These are phyloP conservation scores for Colletotrichum cordylinicola DNA, from an alignment of 2,329 filamentous ascomycete genomes.

Conservation along the genomic window DNA sequence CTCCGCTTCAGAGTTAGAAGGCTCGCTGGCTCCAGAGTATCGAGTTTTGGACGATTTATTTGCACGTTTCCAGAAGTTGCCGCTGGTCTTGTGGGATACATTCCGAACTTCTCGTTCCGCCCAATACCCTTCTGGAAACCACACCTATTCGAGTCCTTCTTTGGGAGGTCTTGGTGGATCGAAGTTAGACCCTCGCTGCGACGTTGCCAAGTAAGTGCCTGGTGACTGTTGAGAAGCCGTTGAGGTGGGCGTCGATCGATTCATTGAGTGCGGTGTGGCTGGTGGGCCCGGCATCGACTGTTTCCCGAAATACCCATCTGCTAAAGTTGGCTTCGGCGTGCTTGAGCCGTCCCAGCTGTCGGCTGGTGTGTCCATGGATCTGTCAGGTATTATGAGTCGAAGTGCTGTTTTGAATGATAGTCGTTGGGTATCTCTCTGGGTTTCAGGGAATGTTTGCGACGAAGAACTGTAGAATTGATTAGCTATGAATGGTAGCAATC, in stretches of 20 bases:
- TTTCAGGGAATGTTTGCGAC: background rate
- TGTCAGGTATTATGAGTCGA: background rate
- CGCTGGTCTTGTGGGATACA: slow-evolving; percentile 34
- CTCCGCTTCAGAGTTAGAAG: background rate
- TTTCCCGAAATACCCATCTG: slow-evolving; percentile 15
- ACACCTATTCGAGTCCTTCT: slow-evolving; percentile 65
- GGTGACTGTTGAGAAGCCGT: background rate
- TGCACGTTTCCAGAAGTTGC: slow-evolving; percentile 46
- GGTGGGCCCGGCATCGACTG: background rate
- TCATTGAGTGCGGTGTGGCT: background rate
- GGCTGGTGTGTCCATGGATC: background rate
- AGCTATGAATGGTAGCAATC: background rate
- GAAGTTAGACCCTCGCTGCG: slow-evolving; percentile 26
- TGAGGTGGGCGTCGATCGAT: background rate
- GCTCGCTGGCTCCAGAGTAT: slow-evolving; percentile 34
- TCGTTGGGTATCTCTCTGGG: background rate
- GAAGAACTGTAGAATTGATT: background rate
- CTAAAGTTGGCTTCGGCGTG: slow-evolving; percentile 7
- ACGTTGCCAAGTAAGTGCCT: background rate
- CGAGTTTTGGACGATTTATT: slow-evolving; percentile 38
- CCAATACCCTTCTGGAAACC: slow-evolving; percentile 68
- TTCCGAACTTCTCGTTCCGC: slow-evolving; percentile 56
- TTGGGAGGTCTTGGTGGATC: slow-evolving; percentile 62
- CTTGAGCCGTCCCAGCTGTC: slow-evolving; percentile 21
- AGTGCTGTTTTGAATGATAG: slow-evolving; percentile 22